These are phyloP conservation scores for Phyllostachys edulis DNA, from an alignment of 176 grass and related monocot genomes.

Conservation along the genomic window DNA sequence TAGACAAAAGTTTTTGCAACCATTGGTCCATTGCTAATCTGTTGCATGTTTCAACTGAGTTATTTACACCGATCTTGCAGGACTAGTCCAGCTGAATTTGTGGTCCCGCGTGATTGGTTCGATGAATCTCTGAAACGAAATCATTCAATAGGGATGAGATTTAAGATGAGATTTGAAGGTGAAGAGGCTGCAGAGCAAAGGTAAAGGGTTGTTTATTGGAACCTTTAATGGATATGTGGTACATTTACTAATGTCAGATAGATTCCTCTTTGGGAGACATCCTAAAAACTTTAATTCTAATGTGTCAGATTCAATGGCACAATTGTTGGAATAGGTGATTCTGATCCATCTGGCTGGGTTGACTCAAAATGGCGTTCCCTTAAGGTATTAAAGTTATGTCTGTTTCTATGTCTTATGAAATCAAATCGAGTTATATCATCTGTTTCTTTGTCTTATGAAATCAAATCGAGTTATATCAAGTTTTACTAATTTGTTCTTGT, in stretches of 20 bases:
- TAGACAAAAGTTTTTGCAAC: neutral
- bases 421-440: neutral
- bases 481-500: constrained; percentile 16
- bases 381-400: constrained; percentile 53
- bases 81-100: constrained; percentile 86
- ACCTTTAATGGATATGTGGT: neutral
- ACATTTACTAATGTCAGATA: neutral
- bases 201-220: constrained; percentile 32
- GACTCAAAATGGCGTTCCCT: constrained; percentile 86
- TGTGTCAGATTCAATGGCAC: constrained; percentile 77
- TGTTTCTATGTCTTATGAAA: neutral
- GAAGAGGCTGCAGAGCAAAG: constrained; percentile 88
- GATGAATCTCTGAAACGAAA: constrained; percentile 72
- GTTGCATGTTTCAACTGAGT: constrained; percentile 18
- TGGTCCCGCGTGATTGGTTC: constrained; percentile 58
- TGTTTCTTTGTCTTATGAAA: neutral
- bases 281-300: constrained; percentile 10
- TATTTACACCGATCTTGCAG: constrained; percentile 36
- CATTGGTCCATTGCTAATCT: neutral
- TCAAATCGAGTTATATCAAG: neutral
- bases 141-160: constrained; percentile 87
- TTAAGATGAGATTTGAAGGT: constrained; percentile 97
- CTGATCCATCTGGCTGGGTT: constrained; percentile 68
- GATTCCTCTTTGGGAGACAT: neutral
- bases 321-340: constrained; percentile 71